Base-by-base conservation (phyloP, 176 grass and related monocot genomes). In the Oryza rufipogon region DNA sequence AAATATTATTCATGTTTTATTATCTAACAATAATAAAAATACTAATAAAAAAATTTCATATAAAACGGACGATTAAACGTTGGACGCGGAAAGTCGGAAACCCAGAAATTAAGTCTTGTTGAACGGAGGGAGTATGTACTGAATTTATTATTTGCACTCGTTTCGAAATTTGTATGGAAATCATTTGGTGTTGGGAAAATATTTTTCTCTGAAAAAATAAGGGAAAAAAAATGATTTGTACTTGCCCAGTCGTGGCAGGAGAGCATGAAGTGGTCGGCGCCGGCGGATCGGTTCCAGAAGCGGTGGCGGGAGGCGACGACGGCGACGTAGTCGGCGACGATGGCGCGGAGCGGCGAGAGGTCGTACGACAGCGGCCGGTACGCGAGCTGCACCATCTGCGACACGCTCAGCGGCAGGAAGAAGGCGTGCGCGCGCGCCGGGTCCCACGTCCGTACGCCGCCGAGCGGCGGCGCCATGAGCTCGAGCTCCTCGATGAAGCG, bases 261-360 rank as follows among this genome's bases (percentile, higher is more conserved):
- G 71, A 97, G 89, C 94, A 97, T 97, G 80, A 97, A 97, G 79
- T 97, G 94, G 69, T 97, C 91, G 48, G 94, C 82, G 14, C 91
- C 89, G 34, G 82, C 72, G 65, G 91, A 86, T 51, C 85, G 87
- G 68, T 97, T 97, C 94, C 94, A 97, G 80, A 83, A 97, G 13
- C 51, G 91, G 81, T 88, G 85, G 14, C 87, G 80, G 13, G 81
- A 79, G 30, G 87, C 89, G 68, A 97, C 47, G 81, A 90, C 91
- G 71, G 63, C 32, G 75, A 94, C 72, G 79, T 97, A 97, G 81
- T 97, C 94, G 70, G 61, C 66, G 76, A 94, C 87, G 79, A 91
- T 45, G 9, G 69, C 5, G 60, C 22, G 86, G 3, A 93, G 45
- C 4, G 83, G 83, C 9, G 11, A 2, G n/a, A 30, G 39, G 81